Base-by-base conservation (phyloP, 345 rosid genomes). In the Arabidopsis suecica region DNA sequence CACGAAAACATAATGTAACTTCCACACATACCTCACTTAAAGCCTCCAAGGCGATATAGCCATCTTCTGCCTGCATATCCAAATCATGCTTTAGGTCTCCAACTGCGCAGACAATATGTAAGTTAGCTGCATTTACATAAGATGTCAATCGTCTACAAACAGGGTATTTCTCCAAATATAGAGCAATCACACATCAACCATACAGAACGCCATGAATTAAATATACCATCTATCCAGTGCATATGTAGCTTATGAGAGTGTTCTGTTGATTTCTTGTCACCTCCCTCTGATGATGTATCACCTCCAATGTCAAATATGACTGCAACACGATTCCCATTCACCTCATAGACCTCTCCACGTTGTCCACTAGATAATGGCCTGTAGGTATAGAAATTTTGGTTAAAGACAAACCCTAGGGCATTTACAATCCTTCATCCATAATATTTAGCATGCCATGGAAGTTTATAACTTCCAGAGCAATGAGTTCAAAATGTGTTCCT, bases 331-430 rank as follows among this genome's bases (percentile, higher is more conserved):
- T 89, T 86, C 61, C 93, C 91, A 69, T 64, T 85, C 82, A 93
- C 90, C 87, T 90, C 96, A 76, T 81, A 86, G 32, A 96, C 88
- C 83, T 86, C 94, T 65, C 99, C 99, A 40, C 86, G 83, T 76
- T 90, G 97, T 76, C 99, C 99, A 9, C 54, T 84, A 66, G 90
- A 77, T 75, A 93, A 61, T 74, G 83, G 82, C 87, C 98, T 96
- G 87, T 68, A 83, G 61, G 81, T 50, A 80, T 38, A 66, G 20
- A 4, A 54, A 48, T 25, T 65, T 66, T 34, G 37, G 41, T 63
- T 61, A 37, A 55, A 53, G 48, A 77, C 25, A 63, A 60, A 59
- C 32, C 45, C 3, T 34, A 16, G n/a, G 40, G 32, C 7, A 61
- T 61, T 20, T 11, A 61, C 48, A 44, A 54, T 25, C 41, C 23